A percentile compares a stretch with the other conserved stretches of the same genome.
These are phyloP conservation scores for Ricinus communis DNA, from an alignment of 345 rosid genomes.

Conservation along the genomic window DNA sequence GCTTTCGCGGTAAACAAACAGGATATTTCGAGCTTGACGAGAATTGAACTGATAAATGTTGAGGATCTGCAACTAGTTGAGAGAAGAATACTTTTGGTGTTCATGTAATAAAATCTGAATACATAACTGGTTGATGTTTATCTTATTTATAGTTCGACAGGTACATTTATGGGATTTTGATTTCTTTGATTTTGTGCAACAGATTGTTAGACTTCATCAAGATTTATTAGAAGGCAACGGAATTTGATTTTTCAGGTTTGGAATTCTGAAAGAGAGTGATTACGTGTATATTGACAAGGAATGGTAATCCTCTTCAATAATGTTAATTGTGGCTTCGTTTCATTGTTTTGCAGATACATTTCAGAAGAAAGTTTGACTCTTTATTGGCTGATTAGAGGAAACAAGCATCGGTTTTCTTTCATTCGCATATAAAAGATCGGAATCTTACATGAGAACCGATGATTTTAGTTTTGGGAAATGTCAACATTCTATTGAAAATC, in stretches of 20 bases:
- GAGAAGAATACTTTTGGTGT: constrained; percentile 1
- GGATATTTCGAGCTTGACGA: constrained; percentile 2
- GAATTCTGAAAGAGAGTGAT: neutral
- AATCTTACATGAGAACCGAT: constrained; percentile 21
- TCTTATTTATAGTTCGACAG: constrained; percentile 18
- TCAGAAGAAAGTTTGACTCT: neutral
- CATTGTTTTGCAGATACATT: constrained; percentile 31
- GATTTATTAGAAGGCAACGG: constrained; percentile 11
- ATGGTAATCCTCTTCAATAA: constrained; percentile 12
- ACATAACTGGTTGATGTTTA: neutral
- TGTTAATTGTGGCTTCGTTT: neutral
- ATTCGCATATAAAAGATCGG: constrained; percentile 23
- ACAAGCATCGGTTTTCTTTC: constrained; percentile 26
- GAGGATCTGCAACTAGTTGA: constrained; percentile 28
- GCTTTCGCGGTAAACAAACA: constrained; percentile 35
- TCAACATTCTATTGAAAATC: constrained; percentile 31
- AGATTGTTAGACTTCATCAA: constrained; percentile 9
- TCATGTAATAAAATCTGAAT: neutral
- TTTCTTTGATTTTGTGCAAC: neutral
- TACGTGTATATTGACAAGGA: no score
- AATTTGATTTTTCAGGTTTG: constrained; percentile 13
- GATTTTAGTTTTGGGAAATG: constrained; percentile 28
- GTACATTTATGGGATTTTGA: constrained; percentile 16
- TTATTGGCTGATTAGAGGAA: neutral
- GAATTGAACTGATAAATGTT: constrained; percentile 24